These are phyloP conservation scores for Fusarium hostae DNA, from an alignment of 2,329 filamentous ascomycete species.

Conservation along the genomic window DNA sequence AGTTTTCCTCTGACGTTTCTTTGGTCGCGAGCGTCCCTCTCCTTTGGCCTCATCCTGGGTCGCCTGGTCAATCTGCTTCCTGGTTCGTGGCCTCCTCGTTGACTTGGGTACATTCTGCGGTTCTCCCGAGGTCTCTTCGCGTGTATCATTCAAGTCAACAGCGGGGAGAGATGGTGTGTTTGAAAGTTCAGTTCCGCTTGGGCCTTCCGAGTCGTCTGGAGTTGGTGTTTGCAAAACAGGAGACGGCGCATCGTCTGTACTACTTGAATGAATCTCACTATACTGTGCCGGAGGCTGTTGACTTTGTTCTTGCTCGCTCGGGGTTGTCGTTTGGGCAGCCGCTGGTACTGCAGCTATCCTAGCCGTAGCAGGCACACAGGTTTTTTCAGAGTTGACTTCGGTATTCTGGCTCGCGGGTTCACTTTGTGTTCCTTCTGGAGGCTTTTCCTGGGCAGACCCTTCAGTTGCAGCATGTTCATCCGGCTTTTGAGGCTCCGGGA, in stretches of 20 bases:
- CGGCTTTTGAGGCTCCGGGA: slow-evolving; percentile 28
- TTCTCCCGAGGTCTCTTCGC: slow-evolving; percentile 15
- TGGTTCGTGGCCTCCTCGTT: slow-evolving; percentile 33
- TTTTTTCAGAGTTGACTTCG: background rate
- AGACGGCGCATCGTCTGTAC: background rate
- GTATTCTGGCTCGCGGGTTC: background rate
- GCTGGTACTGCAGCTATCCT: background rate
- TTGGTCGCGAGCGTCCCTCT: slow-evolving; percentile 42
- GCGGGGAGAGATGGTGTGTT: slow-evolving; percentile 19
- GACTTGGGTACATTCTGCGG: slow-evolving; percentile 11
- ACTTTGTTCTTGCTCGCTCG: slow-evolving; percentile 14
- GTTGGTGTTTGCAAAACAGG: slow-evolving; percentile 23
- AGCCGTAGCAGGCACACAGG: background rate
- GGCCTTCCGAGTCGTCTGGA: slow-evolving; percentile 26
- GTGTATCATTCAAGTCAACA: slow-evolving; percentile 15
- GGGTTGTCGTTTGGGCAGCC: slow-evolving; percentile 3
- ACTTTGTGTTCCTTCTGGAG: background rate
- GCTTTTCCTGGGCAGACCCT: background rate
- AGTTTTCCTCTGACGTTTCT: slow-evolving; percentile 50
- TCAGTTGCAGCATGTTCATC: slow-evolving; percentile 10
- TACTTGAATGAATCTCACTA: background rate
- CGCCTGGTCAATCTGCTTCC: slow-evolving; percentile 22
- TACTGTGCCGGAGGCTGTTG: background rate
- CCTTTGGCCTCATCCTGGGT: slow-evolving; percentile 26
- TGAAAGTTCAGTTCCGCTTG: slow-evolving; percentile 25